Percentiles rank a stretch among this genome's conserved stretches.
These are phyloP conservation scores for Saccharomycopsis sp. DNA, from an alignment of 805 yeast species.

Conservation along the genomic window DNA sequence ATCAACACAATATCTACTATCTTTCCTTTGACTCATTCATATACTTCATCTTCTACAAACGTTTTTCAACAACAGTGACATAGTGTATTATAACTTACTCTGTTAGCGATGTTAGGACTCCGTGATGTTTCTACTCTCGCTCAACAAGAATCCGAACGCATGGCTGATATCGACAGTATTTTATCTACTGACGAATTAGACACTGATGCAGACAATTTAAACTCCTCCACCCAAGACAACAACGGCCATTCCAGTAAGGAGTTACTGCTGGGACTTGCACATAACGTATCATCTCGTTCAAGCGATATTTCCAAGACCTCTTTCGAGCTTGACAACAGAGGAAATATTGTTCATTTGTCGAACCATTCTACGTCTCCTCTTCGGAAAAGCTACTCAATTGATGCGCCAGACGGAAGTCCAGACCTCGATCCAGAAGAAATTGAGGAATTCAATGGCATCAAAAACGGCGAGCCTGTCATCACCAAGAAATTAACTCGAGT, in stretches of 20 bases:
- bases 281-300: not conserved
- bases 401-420: not conserved
- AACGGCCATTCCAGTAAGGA: not conserved
- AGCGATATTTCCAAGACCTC: not conserved
- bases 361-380: not conserved
- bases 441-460: constrained; percentile 1
- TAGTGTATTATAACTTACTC: not conserved
- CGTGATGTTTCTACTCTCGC: not conserved
- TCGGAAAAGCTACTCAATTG: not conserved
- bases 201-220: not conserved
- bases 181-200: not conserved
- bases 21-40: too few species aligned
- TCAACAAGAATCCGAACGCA: not conserved
- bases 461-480: constrained; percentile 1
- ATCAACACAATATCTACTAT: too few species aligned
- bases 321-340: not conserved
- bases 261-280: not conserved
- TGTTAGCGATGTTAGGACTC: not conserved
- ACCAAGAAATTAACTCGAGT: not conserved
- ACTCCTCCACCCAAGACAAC: not conserved
- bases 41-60: not conserved
- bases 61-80: not conserved
- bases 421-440: not conserved
- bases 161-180: not conserved
- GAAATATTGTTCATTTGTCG: not conserved